These are phyloP conservation scores for Populus pruinosa DNA, from an alignment of 345 rosid genomes.

Conservation along the genomic window DNA sequence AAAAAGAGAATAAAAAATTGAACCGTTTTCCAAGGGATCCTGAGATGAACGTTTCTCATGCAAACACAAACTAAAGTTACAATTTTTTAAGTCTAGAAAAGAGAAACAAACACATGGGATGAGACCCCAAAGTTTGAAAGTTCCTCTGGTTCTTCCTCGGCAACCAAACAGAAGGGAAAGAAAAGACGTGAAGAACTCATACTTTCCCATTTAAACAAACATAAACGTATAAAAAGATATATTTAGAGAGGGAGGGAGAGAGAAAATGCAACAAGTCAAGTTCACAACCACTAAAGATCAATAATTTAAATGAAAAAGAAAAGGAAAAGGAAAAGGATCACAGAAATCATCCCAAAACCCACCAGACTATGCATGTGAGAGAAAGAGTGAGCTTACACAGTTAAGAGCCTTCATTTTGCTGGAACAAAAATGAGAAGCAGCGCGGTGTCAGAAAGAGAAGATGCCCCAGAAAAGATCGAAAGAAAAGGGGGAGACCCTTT, in stretches of 20 bases:
- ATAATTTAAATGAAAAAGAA: not conserved
- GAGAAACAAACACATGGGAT: no score
- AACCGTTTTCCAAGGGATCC: not conserved
- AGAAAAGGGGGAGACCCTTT: not conserved
- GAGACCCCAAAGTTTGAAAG: no score
- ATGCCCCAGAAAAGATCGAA: not conserved
- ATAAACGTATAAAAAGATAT: no score
- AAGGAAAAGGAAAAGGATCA: not conserved
- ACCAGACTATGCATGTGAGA: not conserved
- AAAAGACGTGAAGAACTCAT: no score
- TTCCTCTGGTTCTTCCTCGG: no score
- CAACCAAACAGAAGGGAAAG: no score
- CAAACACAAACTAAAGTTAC: no score
- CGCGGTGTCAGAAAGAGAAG: not conserved
- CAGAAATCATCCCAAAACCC: not conserved
- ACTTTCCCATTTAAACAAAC: no score
- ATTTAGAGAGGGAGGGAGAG: not conserved
- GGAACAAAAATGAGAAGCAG: not conserved
- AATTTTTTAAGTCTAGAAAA: no score
- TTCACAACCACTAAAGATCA: conserved; percentile 4
- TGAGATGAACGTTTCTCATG: no score
- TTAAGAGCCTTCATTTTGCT: conserved; percentile 34
- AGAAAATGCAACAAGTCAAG: not conserved
- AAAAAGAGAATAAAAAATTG: no score
- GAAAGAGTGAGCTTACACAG: conserved; percentile 28